phyloP scores from a whole-genome alignment of 2,329 filamentous ascomycete species.

The Apiospora phragmitis region DNA sequence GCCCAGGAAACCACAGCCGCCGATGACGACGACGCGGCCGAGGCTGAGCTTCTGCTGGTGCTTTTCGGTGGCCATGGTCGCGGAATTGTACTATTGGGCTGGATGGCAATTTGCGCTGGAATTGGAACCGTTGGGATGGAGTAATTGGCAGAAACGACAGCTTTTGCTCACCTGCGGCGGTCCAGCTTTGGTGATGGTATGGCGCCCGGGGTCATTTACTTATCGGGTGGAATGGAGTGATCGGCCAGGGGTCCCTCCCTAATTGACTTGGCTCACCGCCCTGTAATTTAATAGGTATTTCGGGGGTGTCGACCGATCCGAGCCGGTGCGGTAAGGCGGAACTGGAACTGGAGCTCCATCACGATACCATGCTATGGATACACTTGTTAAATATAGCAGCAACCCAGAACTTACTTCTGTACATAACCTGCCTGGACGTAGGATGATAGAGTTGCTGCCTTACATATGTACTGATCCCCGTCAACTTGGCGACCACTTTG shows the following conservation, averaged over 20 bases:
- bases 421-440: not conserved
- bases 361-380: not conserved
- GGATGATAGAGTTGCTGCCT: not conserved
- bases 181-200: not conserved
- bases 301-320: not conserved
- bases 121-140: not conserved
- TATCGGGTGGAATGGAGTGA: not conserved
- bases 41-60: conserved; percentile 43
- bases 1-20: conserved; percentile 82
- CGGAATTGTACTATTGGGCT: not conserved
- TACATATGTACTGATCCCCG: not conserved
- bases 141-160: not conserved
- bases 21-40: conserved; percentile 75
- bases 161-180: not conserved
- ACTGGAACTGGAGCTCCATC: not conserved
- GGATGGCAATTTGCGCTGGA: not conserved
- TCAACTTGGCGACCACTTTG: not conserved
- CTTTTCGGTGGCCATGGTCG: conserved; percentile 11
- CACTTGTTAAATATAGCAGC: not conserved
- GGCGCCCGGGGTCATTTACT: not conserved
- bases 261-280: not conserved
- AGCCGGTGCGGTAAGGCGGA: not conserved
- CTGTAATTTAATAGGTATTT: not conserved
- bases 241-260: not conserved
- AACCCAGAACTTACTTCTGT: not conserved